Evolutionary conservation across 768 basidiomycete genomes (phyloP).

Genomic region (Phanerodontia chrysosporium): DNA sequence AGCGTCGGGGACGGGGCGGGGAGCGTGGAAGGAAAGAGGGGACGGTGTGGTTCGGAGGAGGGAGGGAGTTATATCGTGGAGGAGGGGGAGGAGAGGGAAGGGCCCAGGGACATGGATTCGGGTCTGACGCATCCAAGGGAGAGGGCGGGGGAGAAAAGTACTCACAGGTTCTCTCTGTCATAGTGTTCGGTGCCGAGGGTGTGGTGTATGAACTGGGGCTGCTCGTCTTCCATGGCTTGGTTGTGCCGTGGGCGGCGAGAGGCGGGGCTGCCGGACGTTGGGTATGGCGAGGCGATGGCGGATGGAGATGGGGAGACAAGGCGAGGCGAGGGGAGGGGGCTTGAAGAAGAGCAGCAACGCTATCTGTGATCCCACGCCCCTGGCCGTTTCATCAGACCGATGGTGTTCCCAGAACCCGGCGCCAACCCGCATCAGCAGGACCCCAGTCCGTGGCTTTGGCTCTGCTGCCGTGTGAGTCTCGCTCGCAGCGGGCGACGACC

Average conservation of each 20-base stretch:
- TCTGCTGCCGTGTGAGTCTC: neutral
- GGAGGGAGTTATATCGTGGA: neutral
- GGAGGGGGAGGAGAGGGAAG: slow-evolving; percentile 1
- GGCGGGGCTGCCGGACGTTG: neutral
- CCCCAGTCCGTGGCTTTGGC: slow-evolving; percentile 7
- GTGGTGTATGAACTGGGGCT: slow-evolving; percentile 15
- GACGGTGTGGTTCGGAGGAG: neutral
- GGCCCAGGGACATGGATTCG: slow-evolving; percentile 13
- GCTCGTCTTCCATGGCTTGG: slow-evolving; percentile 18
- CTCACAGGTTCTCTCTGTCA: slow-evolving; percentile 17
- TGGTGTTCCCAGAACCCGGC: slow-evolving; percentile 3
- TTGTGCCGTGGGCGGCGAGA: neutral
- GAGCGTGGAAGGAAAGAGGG: neutral
- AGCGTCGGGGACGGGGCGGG: neutral
- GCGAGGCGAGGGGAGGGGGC: neutral
- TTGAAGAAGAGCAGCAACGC: neutral
- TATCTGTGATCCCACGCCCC: slow-evolving; percentile 3
- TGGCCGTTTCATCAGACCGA: neutral
- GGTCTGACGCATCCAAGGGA: neutral
- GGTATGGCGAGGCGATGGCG: neutral
- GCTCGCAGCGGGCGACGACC: too few species aligned
- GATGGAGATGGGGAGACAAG: neutral
- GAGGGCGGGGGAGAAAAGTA: neutral
- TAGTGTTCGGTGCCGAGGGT: slow-evolving; percentile 11
- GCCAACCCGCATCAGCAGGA: slow-evolving; percentile 1